Conservation (phyloP, 83 land plant species). For the Thuja plicata region DNA sequence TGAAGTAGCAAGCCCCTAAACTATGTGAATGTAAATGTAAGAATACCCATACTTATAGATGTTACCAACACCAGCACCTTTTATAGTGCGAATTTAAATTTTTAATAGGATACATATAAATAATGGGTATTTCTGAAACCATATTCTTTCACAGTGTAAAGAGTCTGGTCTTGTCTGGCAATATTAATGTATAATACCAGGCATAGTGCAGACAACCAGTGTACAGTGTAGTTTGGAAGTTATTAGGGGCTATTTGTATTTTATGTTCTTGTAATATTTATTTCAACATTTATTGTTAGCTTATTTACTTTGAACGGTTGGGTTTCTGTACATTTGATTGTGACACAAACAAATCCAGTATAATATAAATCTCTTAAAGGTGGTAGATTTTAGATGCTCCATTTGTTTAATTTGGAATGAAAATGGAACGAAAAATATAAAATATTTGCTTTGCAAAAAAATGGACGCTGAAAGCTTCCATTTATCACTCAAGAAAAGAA, state of each 20-base stretch:
- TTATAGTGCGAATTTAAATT: neutral
- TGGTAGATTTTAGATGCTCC: neutral
- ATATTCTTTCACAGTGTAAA: neutral
- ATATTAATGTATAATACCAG: neutral
- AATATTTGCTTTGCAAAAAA: neutral
- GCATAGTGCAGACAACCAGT: neutral
- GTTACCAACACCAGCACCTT: neutral
- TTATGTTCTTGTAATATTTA: neutral
- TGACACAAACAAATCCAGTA: neutral
- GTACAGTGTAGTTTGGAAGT: neutral
- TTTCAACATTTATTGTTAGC: neutral
- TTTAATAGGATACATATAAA: neutral
- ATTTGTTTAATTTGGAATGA: neutral
- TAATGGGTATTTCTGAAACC: neutral
- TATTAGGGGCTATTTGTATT: neutral
- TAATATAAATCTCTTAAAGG: neutral
- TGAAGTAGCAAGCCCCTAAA: neutral
- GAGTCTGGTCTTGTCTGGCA: neutral
- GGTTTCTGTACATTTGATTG: constrained; percentile 1
- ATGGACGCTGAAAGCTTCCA: neutral
- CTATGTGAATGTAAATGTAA: neutral
- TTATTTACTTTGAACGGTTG: neutral
- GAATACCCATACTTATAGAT: neutral
- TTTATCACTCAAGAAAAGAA: neutral
- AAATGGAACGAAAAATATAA: neutral